A percentile compares a stretch with the other conserved stretches of the same genome.
Evolutionary conservation across 2,329 filamentous ascomycete genomes (phyloP).

Genomic region (Sclerotinia borealis): DNA sequence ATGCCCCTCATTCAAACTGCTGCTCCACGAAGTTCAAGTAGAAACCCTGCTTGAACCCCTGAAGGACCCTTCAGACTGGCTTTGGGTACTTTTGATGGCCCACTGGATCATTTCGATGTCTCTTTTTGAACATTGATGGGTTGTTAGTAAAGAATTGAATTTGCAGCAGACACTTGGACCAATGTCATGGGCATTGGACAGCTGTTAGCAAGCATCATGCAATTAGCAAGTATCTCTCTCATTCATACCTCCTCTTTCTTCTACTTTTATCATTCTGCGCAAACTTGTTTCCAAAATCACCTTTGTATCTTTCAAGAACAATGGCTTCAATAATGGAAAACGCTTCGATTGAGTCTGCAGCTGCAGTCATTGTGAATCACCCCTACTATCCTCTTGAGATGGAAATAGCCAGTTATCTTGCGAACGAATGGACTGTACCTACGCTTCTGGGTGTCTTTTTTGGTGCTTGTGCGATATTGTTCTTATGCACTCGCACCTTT

Average conservation of each 20-base stretch:
- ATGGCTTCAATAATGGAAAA: constrained; percentile 23
- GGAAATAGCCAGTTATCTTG: constrained; percentile 55
- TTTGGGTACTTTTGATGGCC: neutral
- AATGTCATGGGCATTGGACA: neutral
- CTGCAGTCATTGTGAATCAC: constrained; percentile 38
- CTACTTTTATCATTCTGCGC: neutral
- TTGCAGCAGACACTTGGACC: neutral
- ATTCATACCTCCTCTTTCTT: neutral
- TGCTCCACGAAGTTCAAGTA: neutral
- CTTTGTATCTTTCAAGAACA: constrained; percentile 1
- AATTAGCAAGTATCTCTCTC: neutral
- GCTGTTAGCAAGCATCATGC: too few relatives aligned
- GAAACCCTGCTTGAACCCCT: constrained; percentile 10
- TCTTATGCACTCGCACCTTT: constrained; percentile 49
- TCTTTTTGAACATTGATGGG: neutral
- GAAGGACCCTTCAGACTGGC: constrained; percentile 2
- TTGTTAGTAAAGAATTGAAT: too few relatives aligned
- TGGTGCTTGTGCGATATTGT: constrained; percentile 48
- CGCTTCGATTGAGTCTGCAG: constrained; percentile 13
- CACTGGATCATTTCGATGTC: neutral
- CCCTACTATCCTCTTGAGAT: constrained; percentile 67
- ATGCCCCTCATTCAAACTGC: neutral
- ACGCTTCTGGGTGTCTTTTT: constrained; percentile 56
- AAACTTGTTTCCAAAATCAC: neutral
- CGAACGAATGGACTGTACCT: constrained; percentile 57